Evolutionary conservation across 1,284 basidiomycete genomes (phyloP).

Genomic region (Gomphus sp.): DNA sequence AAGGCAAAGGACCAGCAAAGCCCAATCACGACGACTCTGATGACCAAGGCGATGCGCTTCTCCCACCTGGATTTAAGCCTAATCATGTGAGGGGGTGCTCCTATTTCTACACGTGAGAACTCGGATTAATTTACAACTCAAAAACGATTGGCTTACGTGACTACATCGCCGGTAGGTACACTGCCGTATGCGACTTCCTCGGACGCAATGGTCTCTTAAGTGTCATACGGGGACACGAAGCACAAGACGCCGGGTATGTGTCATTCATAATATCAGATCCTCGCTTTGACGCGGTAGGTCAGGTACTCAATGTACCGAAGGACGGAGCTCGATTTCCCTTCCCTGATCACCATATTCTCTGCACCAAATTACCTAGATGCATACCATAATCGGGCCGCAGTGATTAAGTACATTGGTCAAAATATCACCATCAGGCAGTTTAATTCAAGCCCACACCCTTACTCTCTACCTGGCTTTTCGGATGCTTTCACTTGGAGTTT

Average conservation of each 20-base stretch:
- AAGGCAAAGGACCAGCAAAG: conserved; percentile 32
- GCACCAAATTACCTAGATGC: conserved; percentile 96
- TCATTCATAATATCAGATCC: neutral
- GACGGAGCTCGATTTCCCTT: conserved; percentile 86
- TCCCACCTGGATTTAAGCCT: conserved; percentile 52
- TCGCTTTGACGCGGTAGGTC: conserved; percentile 6
- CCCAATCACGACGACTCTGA: conserved; percentile 17
- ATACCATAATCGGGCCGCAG: conserved; percentile 92
- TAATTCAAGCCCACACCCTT: conserved; percentile 89
- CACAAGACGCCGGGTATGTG: conserved; percentile 87
- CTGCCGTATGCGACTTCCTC: conserved; percentile 89
- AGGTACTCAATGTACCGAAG: conserved; percentile 93
- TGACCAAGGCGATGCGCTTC: conserved; percentile 17
- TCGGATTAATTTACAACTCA: neutral
- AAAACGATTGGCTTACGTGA: neutral
- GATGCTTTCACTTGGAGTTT: conserved; percentile 99
- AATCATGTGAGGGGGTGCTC: conserved; percentile 92
- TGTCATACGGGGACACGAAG: conserved; percentile 95
- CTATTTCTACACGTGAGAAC: conserved; percentile 84
- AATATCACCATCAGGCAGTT: conserved; percentile 97
- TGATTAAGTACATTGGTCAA: conserved; percentile 97
- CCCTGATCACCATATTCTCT: conserved; percentile 94
- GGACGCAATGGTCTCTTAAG: conserved; percentile 89
- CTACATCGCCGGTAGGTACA: conserved; percentile 49
- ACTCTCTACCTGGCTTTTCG: conserved; percentile 96